Percentiles rank a stretch among this genome's conserved stretches.
These are phyloP conservation scores for Phalaenopsis hybrid DNA, from an alignment of 116 monocot species.

Conservation along the genomic window DNA sequence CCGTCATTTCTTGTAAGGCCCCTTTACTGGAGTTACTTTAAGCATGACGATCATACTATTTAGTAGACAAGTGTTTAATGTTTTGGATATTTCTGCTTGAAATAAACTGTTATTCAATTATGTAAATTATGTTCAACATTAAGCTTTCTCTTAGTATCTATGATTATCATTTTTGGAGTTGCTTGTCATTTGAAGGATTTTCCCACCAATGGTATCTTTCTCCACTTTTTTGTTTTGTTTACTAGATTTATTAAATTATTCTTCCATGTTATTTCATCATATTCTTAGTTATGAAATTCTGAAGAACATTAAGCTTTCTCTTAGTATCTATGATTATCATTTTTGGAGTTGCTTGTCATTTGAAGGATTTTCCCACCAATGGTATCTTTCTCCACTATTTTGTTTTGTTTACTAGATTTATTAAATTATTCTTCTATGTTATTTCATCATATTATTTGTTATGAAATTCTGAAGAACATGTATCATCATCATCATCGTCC, in stretches of 20 bases:
- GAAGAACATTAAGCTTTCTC: neutral
- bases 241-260: neutral
- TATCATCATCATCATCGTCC: neutral
- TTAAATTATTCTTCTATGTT: neutral
- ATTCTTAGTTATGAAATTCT: neutral
- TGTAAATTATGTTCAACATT: neutral
- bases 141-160: neutral
- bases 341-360: neutral
- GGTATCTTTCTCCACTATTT: neutral
- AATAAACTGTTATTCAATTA: neutral
- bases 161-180: neutral
- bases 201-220: neutral
- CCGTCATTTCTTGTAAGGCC: neutral
- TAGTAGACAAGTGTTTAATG: neutral
- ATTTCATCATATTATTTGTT: neutral
- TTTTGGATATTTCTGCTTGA: neutral
- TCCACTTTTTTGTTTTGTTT: neutral
- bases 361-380: neutral
- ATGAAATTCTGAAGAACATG: neutral
- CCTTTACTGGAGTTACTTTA: neutral
- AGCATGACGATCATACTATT: neutral
- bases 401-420: neutral
- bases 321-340: neutral
- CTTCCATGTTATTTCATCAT: neutral
- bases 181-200: neutral